Base-by-base conservation (phyloP, 1,284 basidiomycete genomes). In the Ustilago hordei region DNA sequence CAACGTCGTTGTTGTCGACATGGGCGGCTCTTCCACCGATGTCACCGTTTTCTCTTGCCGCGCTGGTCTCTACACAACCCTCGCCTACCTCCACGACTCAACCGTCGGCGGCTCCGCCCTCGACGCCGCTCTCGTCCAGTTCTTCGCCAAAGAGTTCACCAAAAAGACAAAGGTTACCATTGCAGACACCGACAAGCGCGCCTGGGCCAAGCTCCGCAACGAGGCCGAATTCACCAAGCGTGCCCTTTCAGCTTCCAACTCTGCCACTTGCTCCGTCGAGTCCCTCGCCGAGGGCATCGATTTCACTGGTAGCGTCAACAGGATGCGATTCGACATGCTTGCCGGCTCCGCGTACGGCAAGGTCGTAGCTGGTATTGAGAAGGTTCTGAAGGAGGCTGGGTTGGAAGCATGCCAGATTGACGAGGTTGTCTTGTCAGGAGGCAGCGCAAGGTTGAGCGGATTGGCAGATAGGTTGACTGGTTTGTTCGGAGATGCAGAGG, bases 181-280 rank as follows among this genome's bases (percentile, higher is more conserved):
- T 45, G 81, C 75, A 58, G 82, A 82, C 15, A 45, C 76, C 34
- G 84, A 87, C 67, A 90, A 91, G 84, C 93, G 97, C 28, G 95
- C 96, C 4, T 93, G 95, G 86, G 93, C 95, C 57, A 98, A 97
- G 87, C 91, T 99, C 47, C 90, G 93, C 34, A 91, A 98, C 59
- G 95, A 95, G 19, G 91, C 97, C 69, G 95, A 98, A 86, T 92
- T 95, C 86, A 96, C 95, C 47, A 99, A 99, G 88, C 92, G 95
- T 77, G 95, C 95, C 0, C 89, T 99, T 74, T 92, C 91, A 58
- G 96, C 96, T 0, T 93, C 92, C 43, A 90, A 92, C 15, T 92
- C 93, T 48, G 95, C 95, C 6, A 94, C 93, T 19, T 95, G 95
- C 88, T 89, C 88, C 48, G 93, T 99, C 79, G 95, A 99, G 88